These are phyloP conservation scores for Skeletonema potamos DNA, from an alignment of 108 stramenopile genomes.

Conservation along the genomic window DNA sequence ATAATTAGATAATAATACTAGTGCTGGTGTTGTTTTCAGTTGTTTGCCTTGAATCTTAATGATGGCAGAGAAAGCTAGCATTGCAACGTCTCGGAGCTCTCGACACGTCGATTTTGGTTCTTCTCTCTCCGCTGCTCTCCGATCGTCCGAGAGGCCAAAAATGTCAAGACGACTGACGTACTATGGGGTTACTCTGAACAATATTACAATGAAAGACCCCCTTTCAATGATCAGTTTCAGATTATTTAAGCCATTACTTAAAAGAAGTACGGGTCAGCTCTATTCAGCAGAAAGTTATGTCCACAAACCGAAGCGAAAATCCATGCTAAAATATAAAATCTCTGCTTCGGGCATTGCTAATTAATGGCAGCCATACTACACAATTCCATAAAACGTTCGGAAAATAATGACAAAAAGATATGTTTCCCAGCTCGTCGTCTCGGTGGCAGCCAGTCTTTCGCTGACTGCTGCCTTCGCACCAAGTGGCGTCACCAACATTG, in stretches of 20 bases:
- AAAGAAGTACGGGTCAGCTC: background rate
- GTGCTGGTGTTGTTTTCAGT: background rate
- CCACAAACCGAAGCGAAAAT: background rate
- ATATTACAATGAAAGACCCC: background rate
- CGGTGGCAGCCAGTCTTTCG: constrained; percentile 1
- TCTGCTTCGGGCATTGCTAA: background rate
- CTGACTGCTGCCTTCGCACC: background rate
- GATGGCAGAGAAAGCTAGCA: background rate
- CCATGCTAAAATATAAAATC: too few relatives aligned
- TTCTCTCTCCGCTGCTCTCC: background rate
- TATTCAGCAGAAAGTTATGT: background rate
- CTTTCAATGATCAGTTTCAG: background rate
- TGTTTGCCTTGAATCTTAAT: background rate
- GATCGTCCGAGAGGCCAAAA: too few relatives aligned
- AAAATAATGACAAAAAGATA: background rate
- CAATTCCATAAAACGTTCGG: background rate
- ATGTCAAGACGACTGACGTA: background rate
- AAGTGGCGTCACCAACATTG: background rate
- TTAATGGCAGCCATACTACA: background rate
- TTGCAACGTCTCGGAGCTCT: background rate
- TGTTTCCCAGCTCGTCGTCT: background rate
- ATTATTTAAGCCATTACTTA: background rate
- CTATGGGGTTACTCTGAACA: background rate
- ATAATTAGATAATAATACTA: background rate
- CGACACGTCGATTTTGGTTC: background rate